These are phyloP conservation scores for Silene conica DNA, from an alignment of 148 eudicot species.

Conservation along the genomic window DNA sequence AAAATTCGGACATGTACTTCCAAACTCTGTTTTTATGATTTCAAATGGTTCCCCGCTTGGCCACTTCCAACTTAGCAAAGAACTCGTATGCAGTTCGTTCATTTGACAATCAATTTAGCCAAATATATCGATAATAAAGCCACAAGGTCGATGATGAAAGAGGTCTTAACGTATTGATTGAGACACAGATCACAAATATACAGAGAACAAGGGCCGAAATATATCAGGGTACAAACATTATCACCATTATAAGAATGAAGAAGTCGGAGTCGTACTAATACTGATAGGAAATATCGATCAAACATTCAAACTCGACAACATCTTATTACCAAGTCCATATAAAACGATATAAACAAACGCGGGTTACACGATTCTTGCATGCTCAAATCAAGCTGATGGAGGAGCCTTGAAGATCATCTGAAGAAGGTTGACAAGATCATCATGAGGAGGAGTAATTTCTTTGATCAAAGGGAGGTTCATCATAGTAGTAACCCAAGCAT, in stretches of 20 bases:
- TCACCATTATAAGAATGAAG: no score
- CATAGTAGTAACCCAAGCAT: conserved; percentile 22
- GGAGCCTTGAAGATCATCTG: background rate
- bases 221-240: no score
- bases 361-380: background rate
- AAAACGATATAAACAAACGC: background rate
- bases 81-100: no score
- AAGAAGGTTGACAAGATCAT: conserved; percentile 20
- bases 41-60: no score
- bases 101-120: no score
- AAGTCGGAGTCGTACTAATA: background rate
- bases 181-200: no score
- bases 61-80: no score
- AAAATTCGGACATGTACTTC: no score
- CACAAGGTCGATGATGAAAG: background rate
- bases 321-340: background rate
- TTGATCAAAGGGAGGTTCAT: conserved; percentile 25
- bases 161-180: background rate
- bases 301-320: background rate
- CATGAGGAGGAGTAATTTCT: conserved; percentile 24
- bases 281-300: background rate
- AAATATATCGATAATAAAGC: no score
- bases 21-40: no score
- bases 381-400: background rate
- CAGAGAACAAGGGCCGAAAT: no score